Evolutionary conservation across 768 basidiomycete species (phyloP), one percentile per base, ranked within the genome.

Genomic region (Aureoboletus auriporus): DNA sequence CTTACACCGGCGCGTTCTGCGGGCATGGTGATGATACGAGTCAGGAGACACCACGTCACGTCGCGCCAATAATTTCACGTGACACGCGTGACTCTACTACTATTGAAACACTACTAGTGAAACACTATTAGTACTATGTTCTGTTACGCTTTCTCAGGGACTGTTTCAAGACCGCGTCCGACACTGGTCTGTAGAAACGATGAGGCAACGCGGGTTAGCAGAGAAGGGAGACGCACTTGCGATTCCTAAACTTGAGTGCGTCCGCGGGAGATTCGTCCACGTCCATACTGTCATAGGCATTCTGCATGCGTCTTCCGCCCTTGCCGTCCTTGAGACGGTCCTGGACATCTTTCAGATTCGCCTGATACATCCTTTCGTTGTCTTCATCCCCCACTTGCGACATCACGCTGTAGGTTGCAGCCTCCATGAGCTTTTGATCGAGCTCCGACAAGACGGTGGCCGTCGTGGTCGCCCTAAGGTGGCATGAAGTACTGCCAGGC

Each of bases 1-100:
- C 82, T 45, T 69, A 89, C 89, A 35, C 89, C 89, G 52, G 87
- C 87, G 62, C 89, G 71, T 75, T 89, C 84, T 64, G 83, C 77
- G 62, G 82, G 79, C 87, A 90, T 89, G 62, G 57, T 75, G 68
- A n/a, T n/a, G 50, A 17, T 30, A 13, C 42, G 47, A 56, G 54
- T 50, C 51, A 57, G 49, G 48, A 59, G 57, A 27, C 33, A 23
- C 5, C 62, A 54, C 12, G 54, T 51, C 57, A 59, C 54, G 58
- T 57, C 62, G 59, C 61, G 56, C 53, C 48, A 53, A 58, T 62
- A 29, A 31, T 26, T 49, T 59, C 68, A 71, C 70, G 69, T 70
- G 67, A 66, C 46, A 55, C 46, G 51, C 66, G 61, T 62, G 60
- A 56, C 59, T 33, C 10, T 34, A 34, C 20, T 14, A 43, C n/a